Evolutionary conservation across 140 eudicot species (phyloP).

Genomic region (Stevia rebaudiana): DNA sequence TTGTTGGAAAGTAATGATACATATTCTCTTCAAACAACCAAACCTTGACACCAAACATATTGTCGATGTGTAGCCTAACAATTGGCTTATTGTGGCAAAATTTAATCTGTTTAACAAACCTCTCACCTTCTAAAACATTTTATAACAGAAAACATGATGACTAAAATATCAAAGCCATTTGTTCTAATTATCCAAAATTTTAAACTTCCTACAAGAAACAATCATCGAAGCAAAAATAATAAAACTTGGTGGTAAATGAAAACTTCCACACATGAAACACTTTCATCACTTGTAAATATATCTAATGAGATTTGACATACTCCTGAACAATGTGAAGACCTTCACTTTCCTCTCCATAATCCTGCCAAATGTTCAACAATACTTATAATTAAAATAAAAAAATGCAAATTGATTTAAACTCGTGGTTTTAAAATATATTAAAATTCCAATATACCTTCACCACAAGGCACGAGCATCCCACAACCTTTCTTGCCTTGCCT

Average conservation of each 20-base stretch:
- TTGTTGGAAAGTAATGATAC: too few relatives aligned
- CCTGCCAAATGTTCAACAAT: slow-evolving; percentile 10
- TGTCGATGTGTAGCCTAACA: too few relatives aligned
- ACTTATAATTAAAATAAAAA: neutral
- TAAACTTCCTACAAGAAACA: slow-evolving; percentile 22
- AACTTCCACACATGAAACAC: neutral
- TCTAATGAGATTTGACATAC: slow-evolving; percentile 51
- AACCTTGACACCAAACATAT: too few relatives aligned
- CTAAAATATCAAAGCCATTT: too few relatives aligned
- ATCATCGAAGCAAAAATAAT: neutral
- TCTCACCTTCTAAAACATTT: too few relatives aligned
- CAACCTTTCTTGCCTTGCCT: slow-evolving; percentile 67
- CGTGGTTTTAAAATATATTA: neutral
- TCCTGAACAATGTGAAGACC: slow-evolving; percentile 63
- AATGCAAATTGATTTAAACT: neutral
- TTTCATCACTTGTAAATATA: slow-evolving; percentile 9
- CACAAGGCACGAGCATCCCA: slow-evolving; percentile 61
- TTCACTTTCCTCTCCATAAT: slow-evolving; percentile 59
- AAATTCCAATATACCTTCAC: slow-evolving; percentile 32
- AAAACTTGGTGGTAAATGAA: slow-evolving; percentile 2
- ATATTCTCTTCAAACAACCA: too few relatives aligned
- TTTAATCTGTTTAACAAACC: too few relatives aligned
- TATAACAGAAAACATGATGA: too few relatives aligned
- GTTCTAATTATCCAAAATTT: slow-evolving; percentile 18
- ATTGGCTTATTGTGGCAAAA: too few relatives aligned